phyloP scores from a whole-genome alignment of 805 yeast species.

The Nakazawaea ishiwadae region DNA sequence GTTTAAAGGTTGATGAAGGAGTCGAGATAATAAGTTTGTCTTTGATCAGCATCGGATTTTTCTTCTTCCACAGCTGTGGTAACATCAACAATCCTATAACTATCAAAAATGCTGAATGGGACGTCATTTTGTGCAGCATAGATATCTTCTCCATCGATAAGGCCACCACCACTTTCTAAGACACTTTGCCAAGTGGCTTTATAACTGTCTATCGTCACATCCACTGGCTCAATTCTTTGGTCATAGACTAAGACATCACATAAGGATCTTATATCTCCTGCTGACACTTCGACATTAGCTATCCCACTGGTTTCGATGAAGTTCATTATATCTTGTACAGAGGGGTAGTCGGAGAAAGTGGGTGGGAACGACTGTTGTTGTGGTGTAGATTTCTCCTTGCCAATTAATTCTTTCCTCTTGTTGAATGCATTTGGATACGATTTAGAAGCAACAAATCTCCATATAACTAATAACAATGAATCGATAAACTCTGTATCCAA shows the following conservation, averaged over 20 bases:
- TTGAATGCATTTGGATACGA: conserved; percentile 74
- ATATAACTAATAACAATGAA: conserved; percentile 73
- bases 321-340: conserved; percentile 66
- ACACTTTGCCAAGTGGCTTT: conserved; percentile 83
- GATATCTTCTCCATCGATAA: conserved; percentile 22
- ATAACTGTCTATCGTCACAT: conserved; percentile 51
- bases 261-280: conserved; percentile 69
- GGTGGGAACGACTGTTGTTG: conserved; percentile 51
- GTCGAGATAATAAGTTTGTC: conserved; percentile 6
- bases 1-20: conserved; percentile 6
- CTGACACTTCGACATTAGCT: conserved; percentile 74
- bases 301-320: conserved; percentile 71
- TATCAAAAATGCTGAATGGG: conserved; percentile 26
- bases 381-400: conserved; percentile 20
- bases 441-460: conserved; percentile 77
- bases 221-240: conserved; percentile 70
- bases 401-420: conserved; percentile 24
- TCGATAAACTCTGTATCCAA: conserved; percentile 92
- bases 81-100: conserved; percentile 24
- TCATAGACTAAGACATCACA: conserved; percentile 88
- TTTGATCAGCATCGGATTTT: not conserved
- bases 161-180: conserved; percentile 58
- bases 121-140: conserved; percentile 24
- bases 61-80: conserved; percentile 15
- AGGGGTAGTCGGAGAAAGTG: conserved; percentile 58